These are phyloP conservation scores for Phytophthora parvispora DNA, from an alignment of 352 stramenopile species.

Conservation along the genomic window DNA sequence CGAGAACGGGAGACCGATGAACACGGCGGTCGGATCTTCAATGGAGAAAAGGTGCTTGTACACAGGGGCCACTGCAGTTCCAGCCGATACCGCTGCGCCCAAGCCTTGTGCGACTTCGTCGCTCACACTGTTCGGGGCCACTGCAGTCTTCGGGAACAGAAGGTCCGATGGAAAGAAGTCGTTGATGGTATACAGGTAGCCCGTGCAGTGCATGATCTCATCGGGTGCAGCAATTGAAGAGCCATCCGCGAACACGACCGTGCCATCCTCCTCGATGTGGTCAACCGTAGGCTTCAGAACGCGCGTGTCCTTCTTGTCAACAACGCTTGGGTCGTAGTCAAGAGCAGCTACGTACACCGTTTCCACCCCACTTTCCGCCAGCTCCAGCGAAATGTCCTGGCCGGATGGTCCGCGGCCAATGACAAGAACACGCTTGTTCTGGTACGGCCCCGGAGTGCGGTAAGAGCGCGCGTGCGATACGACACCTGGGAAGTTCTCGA, in stretches of 20 bases:
- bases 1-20: constrained; percentile 73
- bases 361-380: constrained; percentile 39
- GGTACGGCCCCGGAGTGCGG: constrained; percentile 44
- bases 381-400: constrained; percentile 78
- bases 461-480: constrained; percentile 59
- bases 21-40: constrained; percentile 69
- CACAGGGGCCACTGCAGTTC: constrained; percentile 60
- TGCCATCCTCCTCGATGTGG: constrained; percentile 46
- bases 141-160: constrained; percentile 42
- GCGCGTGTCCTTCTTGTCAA: constrained; percentile 39
- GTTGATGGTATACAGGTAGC: constrained; percentile 70
- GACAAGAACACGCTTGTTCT: constrained; percentile 63
- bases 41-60: constrained; percentile 80
- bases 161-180: constrained; percentile 51
- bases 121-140: constrained; percentile 19
- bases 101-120: constrained; percentile 33
- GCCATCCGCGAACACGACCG: constrained; percentile 60
- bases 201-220: constrained; percentile 79
- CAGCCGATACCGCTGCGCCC: constrained; percentile 19
- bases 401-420: constrained; percentile 75
- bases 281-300: constrained; percentile 61
- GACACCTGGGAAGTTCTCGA: constrained; percentile 52
- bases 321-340: constrained; percentile 39
- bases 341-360: constrained; percentile 63
- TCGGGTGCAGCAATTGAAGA: constrained; percentile 52